A percentile compares a stretch with the other conserved stretches of the same genome.
These are phyloP conservation scores for Penicillium tannophilum DNA, from an alignment of 495 filamentous ascomycete genomes.

Conservation along the genomic window DNA sequence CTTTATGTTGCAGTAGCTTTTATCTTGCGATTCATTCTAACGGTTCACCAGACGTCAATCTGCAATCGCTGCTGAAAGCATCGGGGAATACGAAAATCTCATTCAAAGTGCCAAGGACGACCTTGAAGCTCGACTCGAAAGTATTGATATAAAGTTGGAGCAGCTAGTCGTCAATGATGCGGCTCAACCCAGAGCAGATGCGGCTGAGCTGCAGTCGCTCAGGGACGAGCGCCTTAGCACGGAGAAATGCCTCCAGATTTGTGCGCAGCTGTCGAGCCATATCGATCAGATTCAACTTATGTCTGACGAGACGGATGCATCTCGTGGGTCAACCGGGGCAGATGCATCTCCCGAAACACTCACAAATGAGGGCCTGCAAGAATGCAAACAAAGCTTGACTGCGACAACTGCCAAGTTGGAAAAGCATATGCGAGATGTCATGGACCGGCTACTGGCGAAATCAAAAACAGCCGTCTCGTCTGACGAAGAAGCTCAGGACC, in stretches of 20 bases:
- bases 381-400: slow-evolving; percentile 40
- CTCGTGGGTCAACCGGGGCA: slow-evolving; percentile 7
- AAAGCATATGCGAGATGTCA: slow-evolving; percentile 34
- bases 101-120: slow-evolving; percentile 41
- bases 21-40: slow-evolving; percentile 6
- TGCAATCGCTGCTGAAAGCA: slow-evolving; percentile 28
- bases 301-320: slow-evolving; percentile 12
- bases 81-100: slow-evolving; percentile 36
- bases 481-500: slow-evolving; percentile 34
- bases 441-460: slow-evolving; percentile 37
- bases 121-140: slow-evolving; percentile 39
- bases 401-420: slow-evolving; percentile 36
- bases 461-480: slow-evolving; percentile 30
- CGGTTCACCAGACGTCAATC: slow-evolving; percentile 27
- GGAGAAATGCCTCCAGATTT: slow-evolving; percentile 47
- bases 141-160: slow-evolving; percentile 38
- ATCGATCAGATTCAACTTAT: slow-evolving; percentile 35
- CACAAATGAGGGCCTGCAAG: slow-evolving; percentile 37
- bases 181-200: slow-evolving; percentile 23
- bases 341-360: slow-evolving; percentile 31
- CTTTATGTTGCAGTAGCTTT: not conserved
- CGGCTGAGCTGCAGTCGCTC: slow-evolving; percentile 32
- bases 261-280: slow-evolving; percentile 37
- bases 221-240: slow-evolving; percentile 44
- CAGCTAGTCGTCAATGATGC: slow-evolving; percentile 17